These are phyloP conservation scores for Sporothrix dimorphospora DNA, from an alignment of 2,329 filamentous ascomycete species.

Conservation along the genomic window DNA sequence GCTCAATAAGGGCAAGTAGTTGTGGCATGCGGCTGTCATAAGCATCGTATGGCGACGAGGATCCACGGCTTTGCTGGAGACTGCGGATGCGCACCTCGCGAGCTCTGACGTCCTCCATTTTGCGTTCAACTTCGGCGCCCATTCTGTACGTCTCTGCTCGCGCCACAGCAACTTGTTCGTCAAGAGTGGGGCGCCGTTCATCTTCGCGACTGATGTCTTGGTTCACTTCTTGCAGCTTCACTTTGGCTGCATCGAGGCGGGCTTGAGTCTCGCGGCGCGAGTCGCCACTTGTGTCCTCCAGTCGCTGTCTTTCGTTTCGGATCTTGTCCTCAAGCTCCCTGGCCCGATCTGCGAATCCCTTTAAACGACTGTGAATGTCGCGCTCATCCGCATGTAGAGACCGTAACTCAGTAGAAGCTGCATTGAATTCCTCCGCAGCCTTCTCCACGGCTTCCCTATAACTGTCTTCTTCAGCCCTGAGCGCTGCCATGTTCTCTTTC, in stretches of 20 bases:
- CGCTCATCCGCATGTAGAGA: constrained; percentile 64
- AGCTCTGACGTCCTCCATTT: constrained; percentile 57
- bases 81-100: constrained; percentile 55
- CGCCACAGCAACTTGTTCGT: constrained; percentile 41
- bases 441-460: constrained; percentile 51
- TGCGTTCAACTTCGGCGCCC: constrained; percentile 44
- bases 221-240: constrained; percentile 50
- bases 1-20: constrained; percentile 69
- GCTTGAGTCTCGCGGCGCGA: constrained; percentile 64
- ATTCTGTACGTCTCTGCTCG: constrained; percentile 40
- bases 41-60: constrained; percentile 53
- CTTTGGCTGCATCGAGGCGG: constrained; percentile 59
- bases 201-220: constrained; percentile 40
- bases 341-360: constrained; percentile 53
- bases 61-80: constrained; percentile 60
- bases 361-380: constrained; percentile 63
- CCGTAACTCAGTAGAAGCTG: constrained; percentile 35
- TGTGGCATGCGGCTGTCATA: constrained; percentile 66
- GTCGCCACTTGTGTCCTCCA: constrained; percentile 68
- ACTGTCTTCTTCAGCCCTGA: constrained; percentile 52
- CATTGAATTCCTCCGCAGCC: constrained; percentile 56
- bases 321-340: constrained; percentile 53
- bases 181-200: constrained; percentile 40
- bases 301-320: constrained; percentile 59
- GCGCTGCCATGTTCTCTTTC: constrained; percentile 45